Evolutionary conservation across 495 filamentous ascomycete genomes (phyloP).

Genomic region (Friedmanniomyces endolithicus): DNA sequence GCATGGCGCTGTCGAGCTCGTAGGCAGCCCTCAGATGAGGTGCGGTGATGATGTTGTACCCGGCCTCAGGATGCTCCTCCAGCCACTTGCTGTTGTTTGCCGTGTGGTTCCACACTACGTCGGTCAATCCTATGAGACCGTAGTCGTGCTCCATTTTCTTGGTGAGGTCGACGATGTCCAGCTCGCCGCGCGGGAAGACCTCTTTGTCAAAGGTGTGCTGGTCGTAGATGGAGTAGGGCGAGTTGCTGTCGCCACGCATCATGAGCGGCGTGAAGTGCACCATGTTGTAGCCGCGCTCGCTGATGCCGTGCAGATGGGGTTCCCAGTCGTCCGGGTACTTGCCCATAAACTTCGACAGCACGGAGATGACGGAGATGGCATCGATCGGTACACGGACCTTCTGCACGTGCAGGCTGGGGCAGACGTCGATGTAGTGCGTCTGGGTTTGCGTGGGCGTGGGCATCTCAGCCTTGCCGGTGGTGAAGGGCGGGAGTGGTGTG

Average conservation of each 20-base stretch:
- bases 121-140: slow-evolving; percentile 76
- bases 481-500: slow-evolving; percentile 69
- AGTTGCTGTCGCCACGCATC: slow-evolving; percentile 78
- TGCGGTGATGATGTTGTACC: slow-evolving; percentile 86
- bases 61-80: slow-evolving; percentile 85
- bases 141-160: slow-evolving; percentile 72
- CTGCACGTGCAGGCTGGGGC: slow-evolving; percentile 63
- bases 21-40: slow-evolving; percentile 86
- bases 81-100: slow-evolving; percentile 93
- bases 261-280: slow-evolving; percentile 95
- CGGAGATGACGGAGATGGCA: slow-evolving; percentile 82
- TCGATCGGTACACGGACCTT: slow-evolving; percentile 60
- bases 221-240: slow-evolving; percentile 92
- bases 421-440: slow-evolving; percentile 84
- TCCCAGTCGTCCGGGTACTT: slow-evolving; percentile 81
- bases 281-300: slow-evolving; percentile 91
- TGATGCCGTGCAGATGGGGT: slow-evolving; percentile 72
- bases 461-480: slow-evolving; percentile 38
- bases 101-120: slow-evolving; percentile 98
- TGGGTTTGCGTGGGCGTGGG: slow-evolving; percentile 53
- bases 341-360: slow-evolving; percentile 96
- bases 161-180: slow-evolving; percentile 66
- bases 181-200: slow-evolving; percentile 75
- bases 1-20: slow-evolving; percentile 69
- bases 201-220: slow-evolving; percentile 75